Percentiles rank a stretch among this genome's conserved stretches.
These are phyloP conservation scores for Vaccinium corymbosum DNA, from an alignment of 148 eudicot genomes.

Conservation along the genomic window DNA sequence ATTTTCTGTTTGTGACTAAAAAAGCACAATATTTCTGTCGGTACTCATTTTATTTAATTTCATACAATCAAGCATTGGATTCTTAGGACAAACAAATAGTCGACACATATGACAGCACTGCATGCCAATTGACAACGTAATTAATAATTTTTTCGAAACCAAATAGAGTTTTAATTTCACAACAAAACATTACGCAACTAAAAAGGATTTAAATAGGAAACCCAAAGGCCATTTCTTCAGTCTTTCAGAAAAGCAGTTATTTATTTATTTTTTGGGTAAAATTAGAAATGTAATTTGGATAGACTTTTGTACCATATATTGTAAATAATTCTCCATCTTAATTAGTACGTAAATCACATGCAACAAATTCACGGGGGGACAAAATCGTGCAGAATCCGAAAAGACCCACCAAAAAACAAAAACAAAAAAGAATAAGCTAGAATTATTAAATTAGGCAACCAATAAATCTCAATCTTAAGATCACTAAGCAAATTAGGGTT, in stretches of 20 bases:
- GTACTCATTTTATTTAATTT: too few relatives aligned
- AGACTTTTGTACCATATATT: not conserved
- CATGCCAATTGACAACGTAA: not conserved
- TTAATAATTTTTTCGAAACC: not conserved
- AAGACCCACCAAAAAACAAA: constrained; percentile 24
- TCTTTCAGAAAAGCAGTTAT: too few relatives aligned
- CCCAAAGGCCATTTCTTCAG: not conserved
- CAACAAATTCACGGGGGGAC: constrained; percentile 22
- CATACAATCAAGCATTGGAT: not conserved
- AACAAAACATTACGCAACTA: not conserved
- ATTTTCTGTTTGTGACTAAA: not conserved
- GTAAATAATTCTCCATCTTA: not conserved
- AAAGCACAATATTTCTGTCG: not conserved
- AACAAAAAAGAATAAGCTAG: constrained; percentile 13
- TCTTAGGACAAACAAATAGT: not conserved
- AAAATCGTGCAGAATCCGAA: constrained; percentile 33
- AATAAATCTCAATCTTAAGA: not conserved
- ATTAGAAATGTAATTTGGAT: not conserved
- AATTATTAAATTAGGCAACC: constrained; percentile 10
- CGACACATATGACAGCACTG: not conserved
- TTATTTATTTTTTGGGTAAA: too few relatives aligned
- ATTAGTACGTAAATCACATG: not conserved
- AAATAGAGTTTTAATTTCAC: not conserved
- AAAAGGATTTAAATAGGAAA: not conserved
- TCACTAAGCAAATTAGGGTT: constrained; percentile 16